Evolutionary conservation across 2,329 filamentous ascomycete species (phyloP), one percentile per base, ranked within the genome.

Genomic region (Fusarium kyushuense): DNA sequence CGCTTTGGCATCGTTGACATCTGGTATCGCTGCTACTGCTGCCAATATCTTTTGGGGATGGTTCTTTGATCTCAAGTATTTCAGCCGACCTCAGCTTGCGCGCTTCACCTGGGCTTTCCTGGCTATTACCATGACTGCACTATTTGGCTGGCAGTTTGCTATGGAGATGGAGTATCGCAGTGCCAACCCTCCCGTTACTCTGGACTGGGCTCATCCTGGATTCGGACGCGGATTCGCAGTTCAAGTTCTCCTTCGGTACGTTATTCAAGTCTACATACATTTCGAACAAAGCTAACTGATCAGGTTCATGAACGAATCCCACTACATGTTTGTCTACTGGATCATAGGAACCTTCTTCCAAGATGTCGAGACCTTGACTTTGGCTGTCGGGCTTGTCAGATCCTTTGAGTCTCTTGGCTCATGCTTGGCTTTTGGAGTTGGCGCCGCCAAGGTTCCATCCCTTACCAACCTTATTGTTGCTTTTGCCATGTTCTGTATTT

Each of bases 241-340:
- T 13, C 83, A 84, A 66, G 79, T 86, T 12, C 70, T 85, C 2
- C 80, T 84, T 63, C 74, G 83, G 76, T 83, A 71, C 52, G 73
- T 58, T 23, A 8, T 8, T 6, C 1, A 21, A 13, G 3, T 16
- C 14, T 25, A 11, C 12, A 4, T 16, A 10, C 5, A 13, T 2
- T 0, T 16, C 1, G 1, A 59, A 25, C 1, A 46, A 23, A 23
- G 16, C 61, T 64, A 38, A 64, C 5, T 19, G 2, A 9, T 0
- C 2, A 78, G 74, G 12, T 84, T 85, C 70, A 79, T 85, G 74
- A 84, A 85, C 58, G 84, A 86, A 65, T 82, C 81, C 0, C 80
- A 85, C 42, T 82, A 82, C 67, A 84, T 84, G 76, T 84, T 84
- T 55, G 80, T 84, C 1, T 85, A 85, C 72, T 85, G 83, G 82